Evolutionary conservation across 805 yeast genomes (phyloP).

Genomic region (Ogataea pini): DNA sequence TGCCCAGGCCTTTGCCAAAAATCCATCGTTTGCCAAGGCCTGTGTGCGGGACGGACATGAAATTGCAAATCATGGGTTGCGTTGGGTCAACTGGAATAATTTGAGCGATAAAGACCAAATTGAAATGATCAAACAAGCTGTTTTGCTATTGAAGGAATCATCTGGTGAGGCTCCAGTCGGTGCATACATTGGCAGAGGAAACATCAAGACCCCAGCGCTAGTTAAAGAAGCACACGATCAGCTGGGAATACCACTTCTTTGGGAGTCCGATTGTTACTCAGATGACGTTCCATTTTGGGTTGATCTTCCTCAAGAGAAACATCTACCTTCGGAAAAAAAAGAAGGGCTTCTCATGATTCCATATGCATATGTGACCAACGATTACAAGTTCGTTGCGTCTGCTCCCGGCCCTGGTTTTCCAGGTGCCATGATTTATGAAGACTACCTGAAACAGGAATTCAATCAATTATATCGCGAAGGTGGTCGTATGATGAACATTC

Average conservation of each 20-base stretch:
- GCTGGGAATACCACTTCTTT: conserved; percentile 33
- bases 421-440: conserved; percentile 26
- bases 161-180: conserved; percentile 39
- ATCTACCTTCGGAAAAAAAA: conserved; percentile 18
- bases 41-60: conserved; percentile 41
- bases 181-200: conserved; percentile 40
- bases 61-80: conserved; percentile 39
- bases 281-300: conserved; percentile 42
- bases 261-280: conserved; percentile 38
- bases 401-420: conserved; percentile 28
- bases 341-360: conserved; percentile 32
- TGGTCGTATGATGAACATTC: conserved; percentile 39
- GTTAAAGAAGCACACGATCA: conserved; percentile 39
- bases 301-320: conserved; percentile 32
- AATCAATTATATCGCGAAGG: conserved; percentile 40
- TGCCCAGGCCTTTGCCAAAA: conserved; percentile 39
- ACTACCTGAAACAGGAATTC: conserved; percentile 38
- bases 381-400: conserved; percentile 27
- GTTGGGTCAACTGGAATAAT: conserved; percentile 38
- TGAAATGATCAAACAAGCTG: conserved; percentile 33
- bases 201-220: conserved; percentile 34
- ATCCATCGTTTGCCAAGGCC: conserved; percentile 37
- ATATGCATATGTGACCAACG: conserved; percentile 30
- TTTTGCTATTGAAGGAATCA: conserved; percentile 32
- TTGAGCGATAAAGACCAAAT: conserved; percentile 35